Evolutionary conservation across 176 grass and related monocot genomes (phyloP), one percentile per base, ranked within the genome.

Genomic region (Zoysia pacifica): DNA sequence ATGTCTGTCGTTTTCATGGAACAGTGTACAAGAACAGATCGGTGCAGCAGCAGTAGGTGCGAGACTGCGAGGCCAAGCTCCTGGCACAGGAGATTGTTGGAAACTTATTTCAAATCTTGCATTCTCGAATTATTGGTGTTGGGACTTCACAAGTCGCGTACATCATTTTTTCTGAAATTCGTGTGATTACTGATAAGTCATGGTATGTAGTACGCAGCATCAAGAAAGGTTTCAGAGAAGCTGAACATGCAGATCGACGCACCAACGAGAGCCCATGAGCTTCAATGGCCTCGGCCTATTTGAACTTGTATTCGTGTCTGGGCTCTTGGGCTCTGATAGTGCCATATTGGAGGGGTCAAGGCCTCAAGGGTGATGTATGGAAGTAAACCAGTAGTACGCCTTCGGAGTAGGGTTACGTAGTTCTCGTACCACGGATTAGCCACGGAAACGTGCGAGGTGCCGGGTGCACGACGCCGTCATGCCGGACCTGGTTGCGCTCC

Each of bases 1-100:
- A 54, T 58, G 55, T 58, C 10, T 12, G 64, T 80, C 70, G 70
- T 70, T 74, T 62, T 65, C 70, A 80, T 70, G 76, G 75, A 84
- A 80, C 86, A 48, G 62, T 28, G 28, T 83, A 79, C 76, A 62
- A 43, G 59, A 62, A 81, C 28, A 65, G 10, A 51, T 7, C 48
- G 37, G 12, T 53, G 20, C 64, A 11, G 53, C 13, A 42, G 69
- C 59, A 14, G 16, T 12, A 11, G 28, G 28, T 28, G 28, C 28
- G 28, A 28, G 28, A 28, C 28, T 56, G 7, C 9, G 4, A 36
- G 19, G 58, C 48, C 45, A 20, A 45, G 40, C 7, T 20, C 44
- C 38, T 1, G 35, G 44, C 15, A 16, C n/a, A 44, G 18, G 4
- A 48, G 2, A 78, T 70, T 51, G 46, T 51, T 78, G 75, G 7